phyloP scores from a whole-genome alignment of 148 eudicot genomes.

The Fagopyrum tataricum region DNA sequence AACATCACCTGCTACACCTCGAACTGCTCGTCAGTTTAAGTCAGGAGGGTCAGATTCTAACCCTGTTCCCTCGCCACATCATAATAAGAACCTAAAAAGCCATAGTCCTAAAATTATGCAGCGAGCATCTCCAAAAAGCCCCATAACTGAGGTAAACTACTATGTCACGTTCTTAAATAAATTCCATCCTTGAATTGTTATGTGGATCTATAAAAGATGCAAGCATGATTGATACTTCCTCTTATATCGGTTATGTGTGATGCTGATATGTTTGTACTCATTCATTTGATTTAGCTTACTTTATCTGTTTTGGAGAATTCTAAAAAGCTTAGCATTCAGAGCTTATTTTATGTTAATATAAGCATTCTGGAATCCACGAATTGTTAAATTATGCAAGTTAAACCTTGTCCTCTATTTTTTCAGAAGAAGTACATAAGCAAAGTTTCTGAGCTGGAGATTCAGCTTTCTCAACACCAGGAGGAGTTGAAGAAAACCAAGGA shows the following conservation, averaged over 20 bases:
- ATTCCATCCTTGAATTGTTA: neutral
- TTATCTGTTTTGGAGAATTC: neutral
- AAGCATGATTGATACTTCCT: neutral
- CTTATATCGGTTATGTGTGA: neutral
- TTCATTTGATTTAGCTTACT: neutral
- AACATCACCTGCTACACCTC: slow-evolving; percentile 45
- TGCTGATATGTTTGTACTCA: neutral
- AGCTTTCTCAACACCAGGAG: slow-evolving; percentile 64
- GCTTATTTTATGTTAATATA: neutral
- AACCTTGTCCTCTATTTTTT: neutral
- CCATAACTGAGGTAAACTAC: slow-evolving; percentile 58
- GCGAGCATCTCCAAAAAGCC: slow-evolving; percentile 59
- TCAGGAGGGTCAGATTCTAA: slow-evolving; percentile 44
- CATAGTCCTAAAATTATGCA: slow-evolving; percentile 60
- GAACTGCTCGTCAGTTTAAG: slow-evolving; percentile 44
- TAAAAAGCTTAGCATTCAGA: neutral
- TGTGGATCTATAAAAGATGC: neutral
- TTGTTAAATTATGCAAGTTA: neutral
- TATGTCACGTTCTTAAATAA: neutral
- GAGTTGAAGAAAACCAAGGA: slow-evolving; percentile 72
- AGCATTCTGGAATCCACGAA: neutral
- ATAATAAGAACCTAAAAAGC: slow-evolving; percentile 43
- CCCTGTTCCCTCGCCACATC: slow-evolving; percentile 41
- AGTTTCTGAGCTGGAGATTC: slow-evolving; percentile 64
- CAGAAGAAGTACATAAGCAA: slow-evolving; percentile 61